Evolutionary conservation across 306 rosid genomes (phyloP).

Genomic region (Pyrus betulifolia): DNA sequence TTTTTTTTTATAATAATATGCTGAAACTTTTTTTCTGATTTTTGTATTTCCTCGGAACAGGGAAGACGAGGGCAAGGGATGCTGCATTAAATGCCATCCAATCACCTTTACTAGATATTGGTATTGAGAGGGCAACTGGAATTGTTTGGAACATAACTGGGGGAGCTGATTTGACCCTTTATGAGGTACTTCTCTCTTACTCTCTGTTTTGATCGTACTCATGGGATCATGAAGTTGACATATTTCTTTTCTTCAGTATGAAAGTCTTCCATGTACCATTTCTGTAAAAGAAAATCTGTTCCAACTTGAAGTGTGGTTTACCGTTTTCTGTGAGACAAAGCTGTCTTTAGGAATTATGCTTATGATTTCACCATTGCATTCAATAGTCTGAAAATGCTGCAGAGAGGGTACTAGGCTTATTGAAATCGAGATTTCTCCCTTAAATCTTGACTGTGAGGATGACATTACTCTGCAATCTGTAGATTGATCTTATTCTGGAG

Average conservation of each 20-base stretch:
- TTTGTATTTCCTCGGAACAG: slow-evolving; percentile 36
- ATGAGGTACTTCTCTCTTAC: slow-evolving; percentile 50
- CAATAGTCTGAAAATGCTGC: not conserved
- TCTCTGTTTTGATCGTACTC: not conserved
- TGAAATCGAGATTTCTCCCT: not conserved
- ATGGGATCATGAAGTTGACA: not conserved
- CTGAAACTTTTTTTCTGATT: slow-evolving; percentile 1
- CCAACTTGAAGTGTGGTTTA: not conserved
- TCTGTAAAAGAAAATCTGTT: not conserved
- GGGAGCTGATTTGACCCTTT: slow-evolving; percentile 89
- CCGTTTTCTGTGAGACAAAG: not conserved
- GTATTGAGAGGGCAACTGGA: slow-evolving; percentile 99
- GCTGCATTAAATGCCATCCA: slow-evolving; percentile 99
- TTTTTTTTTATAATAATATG: not conserved
- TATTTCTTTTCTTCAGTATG: not conserved
- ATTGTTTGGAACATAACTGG: slow-evolving; percentile 99
- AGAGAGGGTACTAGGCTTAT: not conserved
- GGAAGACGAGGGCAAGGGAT: slow-evolving; percentile 97
- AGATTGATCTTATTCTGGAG: not conserved
- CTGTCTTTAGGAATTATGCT: not conserved
- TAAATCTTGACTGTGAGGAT: not conserved
- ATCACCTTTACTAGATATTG: slow-evolving; percentile 92
- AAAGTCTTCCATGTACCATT: not conserved
- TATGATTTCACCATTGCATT: not conserved
- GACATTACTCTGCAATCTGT: not conserved